Percentiles rank a stretch among this genome's conserved stretches.
Conservation (phyloP, 2,329 filamentous ascomycete genomes). For the Penicillium sp. region DNA sequence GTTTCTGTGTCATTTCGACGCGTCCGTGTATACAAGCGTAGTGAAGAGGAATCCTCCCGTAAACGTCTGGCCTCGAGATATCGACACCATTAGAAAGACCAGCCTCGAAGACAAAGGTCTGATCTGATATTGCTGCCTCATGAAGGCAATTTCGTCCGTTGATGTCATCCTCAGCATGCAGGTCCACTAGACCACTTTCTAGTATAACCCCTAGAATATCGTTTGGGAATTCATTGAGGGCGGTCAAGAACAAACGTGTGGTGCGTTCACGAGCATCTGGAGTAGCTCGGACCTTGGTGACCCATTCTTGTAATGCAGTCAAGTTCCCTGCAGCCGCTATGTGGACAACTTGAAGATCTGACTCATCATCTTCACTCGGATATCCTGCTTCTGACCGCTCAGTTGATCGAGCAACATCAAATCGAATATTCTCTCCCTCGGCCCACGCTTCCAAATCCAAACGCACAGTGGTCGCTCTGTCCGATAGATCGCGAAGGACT, state of each 20-base stretch:
- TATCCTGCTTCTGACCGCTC: conserved; percentile 37
- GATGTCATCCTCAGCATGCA: conserved; percentile 94
- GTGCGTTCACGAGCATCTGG: conserved; percentile 68
- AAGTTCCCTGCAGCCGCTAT: conserved; percentile 74
- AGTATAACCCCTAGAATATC: conserved; percentile 72
- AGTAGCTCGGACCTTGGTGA: conserved; percentile 64
- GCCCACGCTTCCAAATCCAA: conserved; percentile 96
- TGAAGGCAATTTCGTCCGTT: conserved; percentile 96
- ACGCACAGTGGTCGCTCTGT: conserved; percentile 93
- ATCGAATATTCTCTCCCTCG: conserved; percentile 89
- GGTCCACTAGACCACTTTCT: conserved; percentile 75
- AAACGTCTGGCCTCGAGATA: conserved; percentile 79
- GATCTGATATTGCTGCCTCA: conserved; percentile 92
- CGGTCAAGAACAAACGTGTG: conserved; percentile 84
- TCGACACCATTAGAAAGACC: conserved; percentile 74
- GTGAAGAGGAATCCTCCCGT: conserved; percentile 87
- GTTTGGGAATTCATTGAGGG: conserved; percentile 78
- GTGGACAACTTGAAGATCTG: conserved; percentile 82
- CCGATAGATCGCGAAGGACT: conserved; percentile 92
- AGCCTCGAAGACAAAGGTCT: conserved; percentile 69
- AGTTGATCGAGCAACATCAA: conserved; percentile 52
- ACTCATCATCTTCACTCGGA: conserved; percentile 81
- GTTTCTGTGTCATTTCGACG: conserved; percentile 72
- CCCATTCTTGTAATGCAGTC: conserved; percentile 71
- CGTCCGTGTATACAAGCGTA: conserved; percentile 95